Conservation (phyloP, 305 asterid genomes). For the Stenogyne calaminthoides region DNA sequence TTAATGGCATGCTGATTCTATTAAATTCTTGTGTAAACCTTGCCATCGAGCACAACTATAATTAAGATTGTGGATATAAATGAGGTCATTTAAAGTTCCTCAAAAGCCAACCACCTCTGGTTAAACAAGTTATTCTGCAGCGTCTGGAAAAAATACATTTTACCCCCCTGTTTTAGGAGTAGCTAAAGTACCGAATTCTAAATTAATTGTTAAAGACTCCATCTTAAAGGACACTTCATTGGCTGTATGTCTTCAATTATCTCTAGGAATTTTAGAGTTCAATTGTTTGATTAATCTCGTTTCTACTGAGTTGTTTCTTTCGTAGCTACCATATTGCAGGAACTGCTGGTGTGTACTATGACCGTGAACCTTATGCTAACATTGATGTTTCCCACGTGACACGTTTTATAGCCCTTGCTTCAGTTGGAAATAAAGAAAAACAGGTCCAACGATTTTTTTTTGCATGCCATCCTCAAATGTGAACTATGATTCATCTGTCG, state of each 20-base stretch:
- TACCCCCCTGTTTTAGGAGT: neutral
- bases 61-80: neutral
- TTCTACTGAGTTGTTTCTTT: slow-evolving; percentile 38
- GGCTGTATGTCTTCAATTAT: slow-evolving; percentile 17
- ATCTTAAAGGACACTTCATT: slow-evolving; percentile 6
- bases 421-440: slow-evolving; percentile 91
- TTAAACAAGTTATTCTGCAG: neutral
- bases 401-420: slow-evolving; percentile 91
- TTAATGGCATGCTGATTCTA: neutral
- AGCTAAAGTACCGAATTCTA: neutral
- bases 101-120: slow-evolving; percentile 3
- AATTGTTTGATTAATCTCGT: slow-evolving; percentile 18
- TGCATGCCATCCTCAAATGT: slow-evolving; percentile 3
- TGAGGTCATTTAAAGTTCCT: slow-evolving; percentile 14
- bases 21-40: neutral
- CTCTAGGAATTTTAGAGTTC: neutral
- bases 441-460: slow-evolving; percentile 52
- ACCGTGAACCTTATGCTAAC: slow-evolving; percentile 86
- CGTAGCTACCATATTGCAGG: slow-evolving; percentile 94
- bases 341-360: slow-evolving; percentile 68
- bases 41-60: slow-evolving; percentile 14
- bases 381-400: slow-evolving; percentile 74
- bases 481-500: no score
- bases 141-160: neutral
- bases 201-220: slow-evolving; percentile 11